Evolutionary conservation across 352 stramenopile genomes (phyloP).

Genomic region (Globisporangium irregulare): DNA sequence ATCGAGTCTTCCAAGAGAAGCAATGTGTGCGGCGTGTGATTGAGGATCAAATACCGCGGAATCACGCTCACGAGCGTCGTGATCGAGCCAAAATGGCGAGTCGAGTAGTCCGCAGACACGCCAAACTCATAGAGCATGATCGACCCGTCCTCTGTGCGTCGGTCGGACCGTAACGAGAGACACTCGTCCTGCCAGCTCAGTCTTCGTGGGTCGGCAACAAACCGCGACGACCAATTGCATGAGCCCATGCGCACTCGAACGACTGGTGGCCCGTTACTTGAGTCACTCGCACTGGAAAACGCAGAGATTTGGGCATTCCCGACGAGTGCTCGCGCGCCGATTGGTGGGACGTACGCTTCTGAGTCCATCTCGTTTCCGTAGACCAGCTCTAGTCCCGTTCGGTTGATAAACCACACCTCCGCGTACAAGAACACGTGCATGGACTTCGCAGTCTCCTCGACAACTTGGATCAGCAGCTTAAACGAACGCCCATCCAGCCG

Average conservation of each 20-base stretch:
- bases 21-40: slow-evolving; percentile 61
- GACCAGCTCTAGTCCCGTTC: slow-evolving; percentile 67
- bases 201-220: slow-evolving; percentile 64
- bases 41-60: slow-evolving; percentile 75
- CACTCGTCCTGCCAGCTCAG: slow-evolving; percentile 87
- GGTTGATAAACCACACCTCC: slow-evolving; percentile 83
- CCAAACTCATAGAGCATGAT: slow-evolving; percentile 78
- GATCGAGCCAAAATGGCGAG: slow-evolving; percentile 76
- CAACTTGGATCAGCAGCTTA: slow-evolving; percentile 65
- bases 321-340: slow-evolving; percentile 53
- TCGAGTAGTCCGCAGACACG: slow-evolving; percentile 78
- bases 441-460: slow-evolving; percentile 39
- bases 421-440: slow-evolving; percentile 54
- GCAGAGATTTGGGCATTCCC: slow-evolving; percentile 73
- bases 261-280: slow-evolving; percentile 27
- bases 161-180: slow-evolving; percentile 44
- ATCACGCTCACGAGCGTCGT: slow-evolving; percentile 85
- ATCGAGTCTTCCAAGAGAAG: slow-evolving; percentile 51
- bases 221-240: slow-evolving; percentile 67
- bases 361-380: slow-evolving; percentile 66
- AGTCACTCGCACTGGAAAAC: slow-evolving; percentile 46
- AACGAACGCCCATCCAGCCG: slow-evolving; percentile 61
- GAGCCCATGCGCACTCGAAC: slow-evolving; percentile 56
- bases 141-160: slow-evolving; percentile 15
- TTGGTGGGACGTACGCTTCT: slow-evolving; percentile 59